These are phyloP conservation scores for Sanghuangporus sanghuang DNA, from an alignment of 1,284 basidiomycete genomes.

Conservation along the genomic window DNA sequence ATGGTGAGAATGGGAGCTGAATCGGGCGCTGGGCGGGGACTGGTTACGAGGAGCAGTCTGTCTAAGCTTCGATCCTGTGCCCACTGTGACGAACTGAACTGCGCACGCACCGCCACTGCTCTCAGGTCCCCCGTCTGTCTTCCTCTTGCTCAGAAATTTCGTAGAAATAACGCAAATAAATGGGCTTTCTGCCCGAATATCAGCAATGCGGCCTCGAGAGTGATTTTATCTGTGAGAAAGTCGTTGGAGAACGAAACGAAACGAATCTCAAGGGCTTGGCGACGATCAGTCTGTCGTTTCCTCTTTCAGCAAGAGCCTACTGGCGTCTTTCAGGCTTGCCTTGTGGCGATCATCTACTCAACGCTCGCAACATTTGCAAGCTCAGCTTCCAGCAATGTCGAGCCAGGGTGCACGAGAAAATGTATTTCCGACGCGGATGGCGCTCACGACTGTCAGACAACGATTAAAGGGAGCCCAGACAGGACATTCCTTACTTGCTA, in stretches of 20 bases:
- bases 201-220: background rate
- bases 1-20: background rate
- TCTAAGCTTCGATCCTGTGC: background rate
- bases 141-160: background rate
- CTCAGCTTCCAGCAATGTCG: constrained; percentile 57
- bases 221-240: background rate
- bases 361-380: background rate
- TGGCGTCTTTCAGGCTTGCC: background rate
- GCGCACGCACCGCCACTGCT: constrained; percentile 8
- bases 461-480: constrained; percentile 96
- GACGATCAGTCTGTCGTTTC: background rate
- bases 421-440: constrained; percentile 93
- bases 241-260: too few species aligned
- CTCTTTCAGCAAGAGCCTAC: background rate
- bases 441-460: constrained; percentile 89
- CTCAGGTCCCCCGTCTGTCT: background rate
- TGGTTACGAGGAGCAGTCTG: background rate
- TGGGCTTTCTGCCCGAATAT: background rate
- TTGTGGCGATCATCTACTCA: constrained; percentile 1
- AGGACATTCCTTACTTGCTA: constrained; percentile 93
- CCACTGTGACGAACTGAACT: background rate
- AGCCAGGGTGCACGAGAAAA: constrained; percentile 86
- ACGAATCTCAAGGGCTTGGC: background rate
- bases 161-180: background rate
- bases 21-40: background rate